A percentile compares a stretch with the other conserved stretches of the same genome.
These are phyloP conservation scores for Isoetes taiwanensis DNA, from an alignment of 75 land plant genomes.

Conservation along the genomic window DNA sequence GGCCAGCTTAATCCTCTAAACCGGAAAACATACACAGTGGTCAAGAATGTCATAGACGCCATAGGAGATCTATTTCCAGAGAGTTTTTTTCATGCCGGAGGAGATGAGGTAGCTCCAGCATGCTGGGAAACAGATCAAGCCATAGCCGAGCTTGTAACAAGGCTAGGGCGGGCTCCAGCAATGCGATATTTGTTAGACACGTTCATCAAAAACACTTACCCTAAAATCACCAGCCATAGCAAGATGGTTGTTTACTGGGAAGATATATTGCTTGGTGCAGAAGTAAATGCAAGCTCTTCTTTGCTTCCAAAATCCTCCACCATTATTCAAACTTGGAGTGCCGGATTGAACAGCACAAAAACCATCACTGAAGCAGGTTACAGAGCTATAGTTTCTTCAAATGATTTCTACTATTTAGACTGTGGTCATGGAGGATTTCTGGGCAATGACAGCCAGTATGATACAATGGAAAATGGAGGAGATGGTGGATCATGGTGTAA, in stretches of 20 bases:
- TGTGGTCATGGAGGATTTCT: constrained; percentile 72
- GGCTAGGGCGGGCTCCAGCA: too few species aligned
- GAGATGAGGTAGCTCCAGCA: constrained; percentile 57
- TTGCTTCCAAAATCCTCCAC: constrained; percentile 45
- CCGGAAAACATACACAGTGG: constrained; percentile 55
- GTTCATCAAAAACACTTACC: constrained; percentile 43
- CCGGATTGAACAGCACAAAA: constrained; percentile 64
- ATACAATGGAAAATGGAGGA: too few species aligned
- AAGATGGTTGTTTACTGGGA: constrained; percentile 76
- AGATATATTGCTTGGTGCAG: constrained; percentile 46
- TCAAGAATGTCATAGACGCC: constrained; percentile 45
- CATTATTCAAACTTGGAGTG: constrained; percentile 81
- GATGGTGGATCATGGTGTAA: constrained; percentile 82
- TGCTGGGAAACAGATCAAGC: constrained; percentile 63
- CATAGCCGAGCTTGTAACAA: constrained; percentile 25
- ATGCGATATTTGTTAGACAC: constrained; percentile 26
- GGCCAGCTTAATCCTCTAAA: constrained; percentile 87
- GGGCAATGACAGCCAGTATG: constrained; percentile 38
- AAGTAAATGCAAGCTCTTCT: constrained; percentile 32
- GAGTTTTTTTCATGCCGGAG: constrained; percentile 54
- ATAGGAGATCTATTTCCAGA: constrained; percentile 61
- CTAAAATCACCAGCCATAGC: constrained; percentile 36
- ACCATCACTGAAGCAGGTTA: constrained; percentile 51
- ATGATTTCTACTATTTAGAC: constrained; percentile 75
- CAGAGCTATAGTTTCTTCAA: constrained; percentile 67